Base-by-base conservation (phyloP, 805 yeast species). In the Candida xiaguanensis region DNA sequence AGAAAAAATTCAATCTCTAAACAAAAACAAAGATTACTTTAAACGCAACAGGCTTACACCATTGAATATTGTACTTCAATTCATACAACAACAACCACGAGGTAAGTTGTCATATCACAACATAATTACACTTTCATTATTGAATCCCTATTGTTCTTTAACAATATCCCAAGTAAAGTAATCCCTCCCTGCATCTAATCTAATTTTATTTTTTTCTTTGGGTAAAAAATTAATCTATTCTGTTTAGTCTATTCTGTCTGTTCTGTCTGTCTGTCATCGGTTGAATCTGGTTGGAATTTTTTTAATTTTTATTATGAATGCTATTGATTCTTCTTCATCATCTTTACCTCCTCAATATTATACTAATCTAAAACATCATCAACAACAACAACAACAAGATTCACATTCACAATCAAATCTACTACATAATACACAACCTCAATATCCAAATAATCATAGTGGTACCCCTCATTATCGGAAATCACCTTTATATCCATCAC, bases 341-440 rank as follows among this genome's bases (percentile, higher is more conserved):
- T 31, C 22, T 39, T 28, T 39, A 11, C 34, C 42, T 12, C 38
- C 42, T 1, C 35, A 39, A 17, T 18, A 34, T 15, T 39, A 34
- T 19, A 14, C 15, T 18, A 33, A 23, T 17, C 11, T 3, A 28
- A 16, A 33, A 26, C 16, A n/a, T n/a, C 15, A 32, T 19, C 36
- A 31, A 18, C 31, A 25, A 3, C 26, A 22, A 11, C 35, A 32
- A 14, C 35, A 22, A 9, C 23, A 17, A 31, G 15, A n/a, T 5
- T 36, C 25, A 13, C n/a, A 16, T 3, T 30, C 15, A 19, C 26
- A n/a, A 14, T 11, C 22, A 3, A 13, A 27, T 19, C 31, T 35
- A 35, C 38, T 35, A 35, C 38, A 35, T n/a, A n/a, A n/a, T 18
- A 35, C 38, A 3, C 38, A 35, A 19, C 38, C 38, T 5, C 38